Evolutionary conservation across 345 rosid species (phyloP), one percentile per base, ranked within the genome.

Genomic region (Psidium friedrichsthalianum): DNA sequence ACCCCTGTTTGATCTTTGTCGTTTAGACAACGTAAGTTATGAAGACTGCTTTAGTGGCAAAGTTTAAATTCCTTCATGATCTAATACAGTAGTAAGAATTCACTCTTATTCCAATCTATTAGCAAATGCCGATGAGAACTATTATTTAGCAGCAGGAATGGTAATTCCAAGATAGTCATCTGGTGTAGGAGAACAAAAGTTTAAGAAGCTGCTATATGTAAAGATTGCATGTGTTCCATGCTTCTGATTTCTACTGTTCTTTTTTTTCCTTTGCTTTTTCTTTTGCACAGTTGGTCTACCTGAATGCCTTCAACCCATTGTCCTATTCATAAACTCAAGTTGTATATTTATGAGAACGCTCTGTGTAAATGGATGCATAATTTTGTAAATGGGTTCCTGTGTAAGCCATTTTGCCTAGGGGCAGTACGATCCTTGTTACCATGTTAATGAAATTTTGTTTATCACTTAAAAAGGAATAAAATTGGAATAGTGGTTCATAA

Each of bases 1-100:
- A 88, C 92, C 98, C 22, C 89, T 97, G 53, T 87, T 96, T 88
- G 93, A 91, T 89, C 96, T 95, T 51, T 97, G 98, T 84, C 44
- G 85, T 36, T 88, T 84, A 53, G 91, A 88, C 83, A 94, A 94
- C 91, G 99, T 96, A 88, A 89, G 98, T 89, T 78, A 61, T 9
- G 20, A 55, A 83, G 7, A 24, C 22, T 20, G n/a, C 40, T 27
- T 74, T 74, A 12, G 52, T 24, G 20, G 56, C 82, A n/a, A n/a
- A 64, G 58, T 40, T 27, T 15, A 53, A 21, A 16, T n/a, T 44
- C 1, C 42, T 8, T 49, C 21, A n/a, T 84, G 32, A 40, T 40
- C 12, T 84, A 8, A 51, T 49, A 25, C 24, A 51, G 8, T 20
- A 58, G 80, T 8, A 6, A 51, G 52, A 32, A 58, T 54, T 84